Base-by-base conservation (phyloP, 805 yeast species). In the Teunomyces stri region DNA sequence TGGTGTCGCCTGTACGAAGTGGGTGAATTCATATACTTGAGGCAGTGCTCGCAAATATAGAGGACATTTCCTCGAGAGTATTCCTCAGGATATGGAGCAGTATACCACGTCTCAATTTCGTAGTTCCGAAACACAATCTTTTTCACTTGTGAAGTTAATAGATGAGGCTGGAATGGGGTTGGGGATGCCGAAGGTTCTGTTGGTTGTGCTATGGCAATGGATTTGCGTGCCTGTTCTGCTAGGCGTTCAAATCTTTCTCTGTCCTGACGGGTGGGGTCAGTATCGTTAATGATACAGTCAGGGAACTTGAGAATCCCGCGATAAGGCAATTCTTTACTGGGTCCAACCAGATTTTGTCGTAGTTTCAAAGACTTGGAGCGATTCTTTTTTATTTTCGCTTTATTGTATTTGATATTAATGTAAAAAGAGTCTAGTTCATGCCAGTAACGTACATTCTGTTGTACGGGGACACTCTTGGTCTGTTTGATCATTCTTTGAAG, bases 51-150 rank as follows among this genome's bases (percentile, higher is more conserved):
- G 65, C 98, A 94, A 12, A 92, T 77, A 58, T 83, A 84, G 40
- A 94, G 68, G 2, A 82, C 76, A 36, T 72, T 70, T 40, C 82
- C 78, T 27, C 75, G 75, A 36, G 88, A 80, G 58, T 82, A 88
- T 58, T 88, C 94, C 50, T 87, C 90, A 0, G 98, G 97, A 61
- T 88, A 94, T 1, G 98, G 98, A 0, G 97, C 84, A 3, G 87
- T 80, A 65, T 87, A 91, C 96, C 97, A 89, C 0, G 97, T 88
- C 50, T 85, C 87, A 22, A 94, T 87, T 60, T 86, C 90, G 62
- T 68, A 80, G 38, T 78, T 77, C 30, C 89, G 80, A 53, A 91
- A 82, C 56, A 84, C 89, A 20, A 91, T 83, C 47, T 79, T 79
- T 42, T 78, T 74, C 36, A 87, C 77, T 48, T 76, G 73, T 20